A percentile compares a stretch with the other conserved stretches of the same genome.
These are phyloP conservation scores for Botrytis hyacinthi DNA, from an alignment of 2,329 filamentous ascomycete species.

Conservation along the genomic window DNA sequence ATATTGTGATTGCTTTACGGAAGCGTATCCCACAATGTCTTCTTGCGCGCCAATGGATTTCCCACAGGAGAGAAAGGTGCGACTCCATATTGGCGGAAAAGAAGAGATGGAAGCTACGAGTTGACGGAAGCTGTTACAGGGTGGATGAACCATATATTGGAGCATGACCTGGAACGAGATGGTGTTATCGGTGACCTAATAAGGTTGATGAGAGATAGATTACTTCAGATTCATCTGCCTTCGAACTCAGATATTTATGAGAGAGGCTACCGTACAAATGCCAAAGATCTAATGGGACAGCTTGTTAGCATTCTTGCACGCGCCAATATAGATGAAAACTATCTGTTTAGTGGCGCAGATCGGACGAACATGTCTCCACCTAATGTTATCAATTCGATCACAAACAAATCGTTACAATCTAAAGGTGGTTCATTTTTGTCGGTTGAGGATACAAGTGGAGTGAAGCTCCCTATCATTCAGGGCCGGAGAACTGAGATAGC, in stretches of 20 bases:
- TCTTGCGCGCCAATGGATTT: background rate
- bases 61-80: background rate
- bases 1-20: conserved; percentile 12
- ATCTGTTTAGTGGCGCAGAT: background rate
- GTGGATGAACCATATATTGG: background rate
- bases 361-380: background rate
- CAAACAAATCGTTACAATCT: background rate
- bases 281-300: background rate
- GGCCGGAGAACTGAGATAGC: background rate
- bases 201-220: background rate
- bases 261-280: background rate
- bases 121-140: background rate
- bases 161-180: background rate
- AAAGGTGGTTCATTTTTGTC: background rate
- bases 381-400: background rate
- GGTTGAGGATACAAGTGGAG: background rate
- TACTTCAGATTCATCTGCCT: background rate
- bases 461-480: accelerated
- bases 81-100: conserved; percentile 4
- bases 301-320: background rate
- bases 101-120: background rate
- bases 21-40: background rate
- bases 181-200: background rate
- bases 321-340: background rate
- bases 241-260: background rate